phyloP scores from a whole-genome alignment of 352 stramenopile species.

The Phytophthora citricola region DNA sequence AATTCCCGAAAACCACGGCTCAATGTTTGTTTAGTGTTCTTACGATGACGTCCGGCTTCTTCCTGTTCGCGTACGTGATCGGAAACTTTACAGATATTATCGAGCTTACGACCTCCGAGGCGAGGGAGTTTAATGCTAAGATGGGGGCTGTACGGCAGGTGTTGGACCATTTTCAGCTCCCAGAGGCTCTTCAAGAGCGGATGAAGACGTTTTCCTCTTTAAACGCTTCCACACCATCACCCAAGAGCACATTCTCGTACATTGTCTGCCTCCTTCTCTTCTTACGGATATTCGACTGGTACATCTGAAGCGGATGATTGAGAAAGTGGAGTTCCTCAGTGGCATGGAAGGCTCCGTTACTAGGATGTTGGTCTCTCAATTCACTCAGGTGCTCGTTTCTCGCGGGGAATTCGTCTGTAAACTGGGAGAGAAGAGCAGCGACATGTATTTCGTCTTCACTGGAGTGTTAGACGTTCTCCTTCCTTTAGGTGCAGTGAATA shows the following conservation, averaged over 20 bases:
- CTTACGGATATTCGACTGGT: constrained; percentile 74
- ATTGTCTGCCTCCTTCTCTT: constrained; percentile 68
- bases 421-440: constrained; percentile 60
- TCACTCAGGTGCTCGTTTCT: constrained; percentile 66
- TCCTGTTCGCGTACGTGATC: constrained; percentile 82
- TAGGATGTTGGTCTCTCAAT: constrained; percentile 73
- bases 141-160: constrained; percentile 63
- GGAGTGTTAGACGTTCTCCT: constrained; percentile 55
- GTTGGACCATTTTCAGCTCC: constrained; percentile 61
- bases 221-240: constrained; percentile 76
- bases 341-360: constrained; percentile 66
- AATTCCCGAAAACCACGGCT: constrained; percentile 55
- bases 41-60: constrained; percentile 74
- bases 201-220: constrained; percentile 78
- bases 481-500: constrained; percentile 24
- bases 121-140: constrained; percentile 65
- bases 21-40: constrained; percentile 59
- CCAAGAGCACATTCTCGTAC: constrained; percentile 63
- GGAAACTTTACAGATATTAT: constrained; percentile 78
- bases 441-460: constrained; percentile 83
- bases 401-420: constrained; percentile 67
- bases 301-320: constrained; percentile 72
- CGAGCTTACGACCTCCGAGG: constrained; percentile 63
- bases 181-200: constrained; percentile 43
- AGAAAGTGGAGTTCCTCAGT: constrained; percentile 67